phyloP scores from a whole-genome alignment of 1,139 yeast species.

The Saccharomyces pastorianus region DNA sequence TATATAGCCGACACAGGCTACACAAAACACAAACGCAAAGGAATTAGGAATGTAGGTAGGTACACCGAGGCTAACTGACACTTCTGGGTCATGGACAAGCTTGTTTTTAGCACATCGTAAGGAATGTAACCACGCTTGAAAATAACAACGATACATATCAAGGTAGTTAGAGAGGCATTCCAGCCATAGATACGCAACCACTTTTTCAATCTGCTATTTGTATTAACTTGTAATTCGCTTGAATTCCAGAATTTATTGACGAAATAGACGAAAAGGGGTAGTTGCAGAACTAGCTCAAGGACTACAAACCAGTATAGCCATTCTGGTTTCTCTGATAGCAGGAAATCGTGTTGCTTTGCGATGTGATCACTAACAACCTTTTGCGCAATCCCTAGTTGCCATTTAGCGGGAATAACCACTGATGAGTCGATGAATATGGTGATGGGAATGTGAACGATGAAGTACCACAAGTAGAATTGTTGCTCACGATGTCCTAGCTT shows the following conservation, averaged over 20 bases:
- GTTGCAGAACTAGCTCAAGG: conserved; percentile 64
- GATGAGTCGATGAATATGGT: conserved; percentile 69
- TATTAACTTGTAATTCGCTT: conserved; percentile 5
- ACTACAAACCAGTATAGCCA: conserved; percentile 71
- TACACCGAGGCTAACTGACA: conserved; percentile 20
- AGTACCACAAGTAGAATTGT: conserved; percentile 44
- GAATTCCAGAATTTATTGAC: conserved; percentile 9
- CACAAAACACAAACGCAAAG: conserved; percentile 18
- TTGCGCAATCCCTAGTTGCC: conserved; percentile 17
- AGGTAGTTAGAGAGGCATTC: conserved; percentile 27
- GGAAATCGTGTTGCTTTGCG: conserved; percentile 56
- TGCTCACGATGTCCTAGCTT: conserved; percentile 6
- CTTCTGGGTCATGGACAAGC: conserved; percentile 13
- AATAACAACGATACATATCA: conserved; percentile 22
- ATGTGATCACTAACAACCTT: conserved; percentile 38
- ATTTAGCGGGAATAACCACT: conserved; percentile 56
- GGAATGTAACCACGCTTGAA: conserved; percentile 26
- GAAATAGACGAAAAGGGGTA: conserved; percentile 58
- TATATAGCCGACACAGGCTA: neutral
- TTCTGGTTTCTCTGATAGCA: conserved; percentile 47
- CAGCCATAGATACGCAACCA: conserved; percentile 23
- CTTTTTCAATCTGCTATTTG: conserved; percentile 6
- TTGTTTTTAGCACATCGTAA: conserved; percentile 5
- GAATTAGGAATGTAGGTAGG: conserved; percentile 26
- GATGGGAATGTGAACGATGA: conserved; percentile 60